phyloP scores from a whole-genome alignment of 345 rosid species.

The Gossypium sturtianum region DNA sequence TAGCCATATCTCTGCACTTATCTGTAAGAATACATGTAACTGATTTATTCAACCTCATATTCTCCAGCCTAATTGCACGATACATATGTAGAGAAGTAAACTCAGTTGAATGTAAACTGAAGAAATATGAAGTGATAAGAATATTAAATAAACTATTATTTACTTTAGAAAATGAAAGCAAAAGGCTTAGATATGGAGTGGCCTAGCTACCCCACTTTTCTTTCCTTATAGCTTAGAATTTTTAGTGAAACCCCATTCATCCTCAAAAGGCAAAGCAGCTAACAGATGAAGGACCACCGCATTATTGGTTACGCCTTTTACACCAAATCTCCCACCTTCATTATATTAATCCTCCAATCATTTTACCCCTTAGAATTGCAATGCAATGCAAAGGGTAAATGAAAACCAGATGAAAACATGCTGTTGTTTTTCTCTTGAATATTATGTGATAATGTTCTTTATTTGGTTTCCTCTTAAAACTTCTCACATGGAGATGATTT shows the following conservation, averaged over 20 bases:
- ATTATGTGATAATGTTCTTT: too few relatives aligned
- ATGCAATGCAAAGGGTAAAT: too few relatives aligned
- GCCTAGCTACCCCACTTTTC: background rate
- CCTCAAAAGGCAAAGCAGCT: too few relatives aligned
- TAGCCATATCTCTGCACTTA: too few relatives aligned
- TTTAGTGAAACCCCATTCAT: too few relatives aligned
- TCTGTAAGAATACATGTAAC: background rate
- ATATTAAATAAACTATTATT: slow-evolving; percentile 1
- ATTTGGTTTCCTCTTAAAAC: too few relatives aligned
- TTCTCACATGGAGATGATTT: too few relatives aligned
- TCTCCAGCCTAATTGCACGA: too few relatives aligned
- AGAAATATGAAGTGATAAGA: slow-evolving; percentile 1
- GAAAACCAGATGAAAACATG: too few relatives aligned
- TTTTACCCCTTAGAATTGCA: background rate
- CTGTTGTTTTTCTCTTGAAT: too few relatives aligned
- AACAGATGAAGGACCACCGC: background rate
- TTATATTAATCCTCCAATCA: background rate
- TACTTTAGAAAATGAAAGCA: background rate
- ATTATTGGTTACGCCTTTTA: slow-evolving; percentile 1
- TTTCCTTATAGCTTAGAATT: background rate
- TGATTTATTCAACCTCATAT: too few relatives aligned
- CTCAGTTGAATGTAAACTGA: background rate
- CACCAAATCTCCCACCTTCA: background rate
- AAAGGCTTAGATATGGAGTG: slow-evolving; percentile 5
- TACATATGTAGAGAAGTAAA: too few relatives aligned